Evolutionary conservation across 2,329 filamentous ascomycete species (phyloP).

Genomic region (Pseudocercospora musae): DNA sequence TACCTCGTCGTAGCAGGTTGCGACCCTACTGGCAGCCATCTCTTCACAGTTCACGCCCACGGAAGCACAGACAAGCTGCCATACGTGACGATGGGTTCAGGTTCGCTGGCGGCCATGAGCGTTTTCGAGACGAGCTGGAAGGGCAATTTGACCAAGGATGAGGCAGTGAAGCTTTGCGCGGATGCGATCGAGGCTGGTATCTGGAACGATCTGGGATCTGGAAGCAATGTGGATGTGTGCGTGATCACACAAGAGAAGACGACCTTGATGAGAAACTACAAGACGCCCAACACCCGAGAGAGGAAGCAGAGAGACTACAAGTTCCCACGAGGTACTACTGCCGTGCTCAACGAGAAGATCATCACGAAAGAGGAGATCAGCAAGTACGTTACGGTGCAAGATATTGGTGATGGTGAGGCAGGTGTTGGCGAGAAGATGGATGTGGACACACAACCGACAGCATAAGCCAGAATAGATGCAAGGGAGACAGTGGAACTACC

Average conservation of each 20-base stretch:
- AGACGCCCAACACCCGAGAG: conserved; percentile 86
- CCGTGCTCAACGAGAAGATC: conserved; percentile 91
- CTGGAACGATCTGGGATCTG: conserved; percentile 96
- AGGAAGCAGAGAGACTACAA: conserved; percentile 91
- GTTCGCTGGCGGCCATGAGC: conserved; percentile 93
- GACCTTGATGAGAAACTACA: conserved; percentile 85
- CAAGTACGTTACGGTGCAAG: conserved; percentile 89
- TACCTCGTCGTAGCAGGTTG: conserved; percentile 97
- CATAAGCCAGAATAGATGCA: not conserved
- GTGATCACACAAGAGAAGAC: conserved; percentile 96
- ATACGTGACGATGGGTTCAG: conserved; percentile 98
- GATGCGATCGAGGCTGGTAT: conserved; percentile 95
- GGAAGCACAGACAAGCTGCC: conserved; percentile 97
- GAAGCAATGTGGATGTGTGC: conserved; percentile 95
- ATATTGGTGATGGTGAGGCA: conserved; percentile 65
- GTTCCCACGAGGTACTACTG: conserved; percentile 89
- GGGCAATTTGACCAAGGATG: conserved; percentile 68
- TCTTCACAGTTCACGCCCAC: conserved; percentile 98
- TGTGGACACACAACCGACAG: conserved; percentile 44
- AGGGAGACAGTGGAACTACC: not conserved
- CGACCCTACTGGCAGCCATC: conserved; percentile 88
- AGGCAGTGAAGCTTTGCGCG: conserved; percentile 75
- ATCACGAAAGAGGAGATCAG: conserved; percentile 91
- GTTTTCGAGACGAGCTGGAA: conserved; percentile 98
- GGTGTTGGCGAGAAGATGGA: conserved; percentile 63